Base-by-base conservation (phyloP, 176 grass and related monocot species). In the Thinopyrum elongatum region DNA sequence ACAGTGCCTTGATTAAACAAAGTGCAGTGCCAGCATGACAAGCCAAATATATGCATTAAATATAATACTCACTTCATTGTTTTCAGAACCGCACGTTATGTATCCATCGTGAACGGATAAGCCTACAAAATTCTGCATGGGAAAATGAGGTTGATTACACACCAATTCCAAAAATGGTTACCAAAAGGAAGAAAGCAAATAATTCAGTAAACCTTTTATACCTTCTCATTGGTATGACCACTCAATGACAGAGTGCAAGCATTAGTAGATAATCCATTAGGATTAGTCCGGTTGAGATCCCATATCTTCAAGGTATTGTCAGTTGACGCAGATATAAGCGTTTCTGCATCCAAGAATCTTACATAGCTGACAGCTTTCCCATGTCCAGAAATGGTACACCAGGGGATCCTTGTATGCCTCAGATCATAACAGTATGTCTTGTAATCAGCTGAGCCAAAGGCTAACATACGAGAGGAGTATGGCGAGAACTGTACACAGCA, bases 211-310 rank as follows among this genome's bases (percentile, higher is more conserved):
- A 62, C 31, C 15, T 36, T 34, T 7, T 59, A 5, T 85, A 98
- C 95, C 93, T 99, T 99, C 85, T 99, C 97, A 36, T 99, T 97
- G 76, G 94, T 93, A 88, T 99, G 97, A 61, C 97, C 97, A 31
- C 74, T 88, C 74, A 99, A 83, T 19, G 94, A 97, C 79, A 93
- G 77, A 67, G 80, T 87, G 77, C 94, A 99, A 30, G 94, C 91
- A 73, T 71, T 84, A 66, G 82, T 74, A 53, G 94, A 99, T 36
- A 94, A 86, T 67, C 92, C 97, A 47, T 66, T 88, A 41, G 85
- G 61, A 82, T 67, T 93, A 71, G 97, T 97, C 80, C 4, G 67
- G 78, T 85, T 94, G 80, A 99, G 94, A 86, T 99, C 94, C 97
- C 97, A 99, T 84, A 97, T 89, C 87, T 99, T 99, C 83, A 99